Percentiles rank a stretch among this genome's conserved stretches.
These are phyloP conservation scores for Myxozyma geophila DNA, from an alignment of 805 yeast genomes.

Conservation along the genomic window DNA sequence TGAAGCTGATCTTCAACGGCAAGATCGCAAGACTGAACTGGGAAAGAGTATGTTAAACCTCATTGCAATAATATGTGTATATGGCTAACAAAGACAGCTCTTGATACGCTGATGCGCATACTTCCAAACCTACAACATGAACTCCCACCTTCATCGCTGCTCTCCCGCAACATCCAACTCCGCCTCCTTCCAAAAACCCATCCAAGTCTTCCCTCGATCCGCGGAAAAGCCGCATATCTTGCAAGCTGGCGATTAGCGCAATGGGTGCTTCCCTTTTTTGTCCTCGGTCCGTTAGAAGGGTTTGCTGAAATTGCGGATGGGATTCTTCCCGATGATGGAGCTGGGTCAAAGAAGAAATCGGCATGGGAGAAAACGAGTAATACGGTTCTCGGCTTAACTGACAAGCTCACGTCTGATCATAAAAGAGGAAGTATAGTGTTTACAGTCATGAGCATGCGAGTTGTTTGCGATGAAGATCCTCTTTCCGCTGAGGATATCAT, in stretches of 20 bases:
- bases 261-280: conserved; percentile 32
- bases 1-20: conserved; percentile 1
- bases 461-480: conserved; percentile 18
- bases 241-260: conserved; percentile 35
- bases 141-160: conserved; percentile 23
- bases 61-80: not conserved
- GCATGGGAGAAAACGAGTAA: not conserved
- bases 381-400: not conserved
- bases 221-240: conserved; percentile 30
- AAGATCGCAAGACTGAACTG: conserved; percentile 20
- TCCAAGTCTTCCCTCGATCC: conserved; percentile 33
- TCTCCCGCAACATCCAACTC: conserved; percentile 33
- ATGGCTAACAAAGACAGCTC: conserved; percentile 17
- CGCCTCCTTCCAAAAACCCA: conserved; percentile 35
- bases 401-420: conserved; percentile 14
- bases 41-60: conserved; percentile 16
- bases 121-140: conserved; percentile 33
- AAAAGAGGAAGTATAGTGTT: conserved; percentile 23
- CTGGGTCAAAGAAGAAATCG: conserved; percentile 1
- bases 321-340: not conserved
- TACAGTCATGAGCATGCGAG: conserved; percentile 31
- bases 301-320: conserved; percentile 26
- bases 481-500: conserved; percentile 1
- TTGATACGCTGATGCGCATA: conserved; percentile 22
- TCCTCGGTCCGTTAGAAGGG: conserved; percentile 34